Evolutionary conservation across 306 rosid genomes (phyloP).

Genomic region (Trifolium dubium): DNA sequence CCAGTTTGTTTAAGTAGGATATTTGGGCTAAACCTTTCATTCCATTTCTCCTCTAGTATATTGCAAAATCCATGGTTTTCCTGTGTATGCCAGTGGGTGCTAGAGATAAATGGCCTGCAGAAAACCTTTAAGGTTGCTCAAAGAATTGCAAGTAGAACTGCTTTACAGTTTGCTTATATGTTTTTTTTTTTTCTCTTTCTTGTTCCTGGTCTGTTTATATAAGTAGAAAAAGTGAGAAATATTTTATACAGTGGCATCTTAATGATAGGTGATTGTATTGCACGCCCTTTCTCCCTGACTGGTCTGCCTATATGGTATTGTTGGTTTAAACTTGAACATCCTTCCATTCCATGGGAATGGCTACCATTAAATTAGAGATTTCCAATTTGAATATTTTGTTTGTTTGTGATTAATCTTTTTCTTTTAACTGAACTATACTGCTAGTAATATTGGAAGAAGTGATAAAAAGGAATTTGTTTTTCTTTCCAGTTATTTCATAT

Average conservation of each 20-base stretch:
- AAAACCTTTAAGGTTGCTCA: conserved; percentile 11
- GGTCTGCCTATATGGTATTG: conserved; percentile 14
- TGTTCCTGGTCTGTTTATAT: not conserved
- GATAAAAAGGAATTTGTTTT: conserved; percentile 34
- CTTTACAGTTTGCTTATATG: not conserved
- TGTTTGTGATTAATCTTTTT: not conserved
- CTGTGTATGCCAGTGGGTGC: conserved; percentile 9
- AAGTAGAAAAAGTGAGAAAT: not conserved
- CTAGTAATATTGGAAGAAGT: conserved; percentile 27
- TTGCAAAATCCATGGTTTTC: conserved; percentile 10
- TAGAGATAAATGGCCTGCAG: conserved; percentile 18
- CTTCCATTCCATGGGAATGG: not conserved
- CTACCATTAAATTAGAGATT: conserved; percentile 10
- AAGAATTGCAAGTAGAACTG: conserved; percentile 28
- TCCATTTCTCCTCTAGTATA: conserved; percentile 36
- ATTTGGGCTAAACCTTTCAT: conserved; percentile 1
- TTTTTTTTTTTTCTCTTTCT: not conserved
- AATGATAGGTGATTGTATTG: not conserved
- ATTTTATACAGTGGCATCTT: not conserved
- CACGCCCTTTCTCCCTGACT: conserved; percentile 8
- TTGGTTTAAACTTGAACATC: conserved; percentile 18
- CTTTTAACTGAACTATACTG: not conserved
- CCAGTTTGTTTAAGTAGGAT: conserved; percentile 6
- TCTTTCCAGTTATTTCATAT: conserved; percentile 63
- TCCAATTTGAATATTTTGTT: not conserved